Base-by-base conservation (phyloP, 2,329 filamentous ascomycete species). In the Botrytis tulipae region DNA sequence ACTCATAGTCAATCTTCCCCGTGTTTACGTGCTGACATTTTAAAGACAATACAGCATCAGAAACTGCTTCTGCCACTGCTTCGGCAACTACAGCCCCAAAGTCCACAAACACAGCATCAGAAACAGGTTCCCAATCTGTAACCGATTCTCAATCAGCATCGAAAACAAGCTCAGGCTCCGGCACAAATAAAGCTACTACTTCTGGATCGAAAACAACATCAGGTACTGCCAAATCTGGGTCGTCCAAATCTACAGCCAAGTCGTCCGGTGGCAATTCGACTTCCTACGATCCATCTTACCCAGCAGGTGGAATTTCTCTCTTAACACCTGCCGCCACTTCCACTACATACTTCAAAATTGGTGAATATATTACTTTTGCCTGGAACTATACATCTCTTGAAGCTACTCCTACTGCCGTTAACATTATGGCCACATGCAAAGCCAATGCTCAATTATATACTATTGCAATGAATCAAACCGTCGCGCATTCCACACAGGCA, bases 311-410 rank as follows among this genome's bases (percentile, higher is more conserved):
- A 70, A 84, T 90, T 54, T 82, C 83, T 65, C 87, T 91, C 83
- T 77, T 87, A 62, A 86, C 84, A 2, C 89, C 89, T 1, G 82
- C 84, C 57, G 81, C 83, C 10, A 84, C 83, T 4, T 79, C 82
- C 18, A 83, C 84, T 16, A 83, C 86, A 74, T 84, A 89, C 59
- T 90, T 88, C 84, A 88, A 88, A 79, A 88, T 91, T 75, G 87
- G 87, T 75, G 86, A 90, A 73, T 78, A 83, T 62, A 83, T 90
- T 61, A 91, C 88, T 22, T 89, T 87, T 81, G 85, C 82, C 65
- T 92, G 89, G 89, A 91, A 91, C 82, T 91, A 91, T 83, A 91
- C 90, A 5, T 86, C 86, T 62, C 81, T 92, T 44, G 83, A 85
- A 72, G 88, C 83, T 40, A 87, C 84, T 1, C 90, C 90, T 2